Evolutionary conservation across 2,329 filamentous ascomycete species (phyloP).

Genomic region (Penicillium expansum): DNA sequence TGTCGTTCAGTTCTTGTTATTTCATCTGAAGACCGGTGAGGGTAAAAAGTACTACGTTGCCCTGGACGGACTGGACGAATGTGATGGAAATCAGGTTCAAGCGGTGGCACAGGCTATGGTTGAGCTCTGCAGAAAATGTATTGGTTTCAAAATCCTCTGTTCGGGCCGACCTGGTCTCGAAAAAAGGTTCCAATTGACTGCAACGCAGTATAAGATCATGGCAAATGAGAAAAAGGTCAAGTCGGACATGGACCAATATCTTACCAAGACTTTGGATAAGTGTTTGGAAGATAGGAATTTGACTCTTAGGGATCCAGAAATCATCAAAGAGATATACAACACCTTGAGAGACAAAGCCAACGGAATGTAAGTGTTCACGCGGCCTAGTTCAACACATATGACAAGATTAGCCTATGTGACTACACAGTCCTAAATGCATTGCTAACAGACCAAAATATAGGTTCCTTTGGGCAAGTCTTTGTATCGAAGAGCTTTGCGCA

Average conservation of each 20-base stretch:
- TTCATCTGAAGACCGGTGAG: not conserved
- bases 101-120: not conserved
- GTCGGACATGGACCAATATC: constrained; percentile 13
- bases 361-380: constrained; percentile 4
- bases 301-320: constrained; percentile 8
- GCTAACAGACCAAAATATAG: not conserved
- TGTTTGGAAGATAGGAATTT: not conserved
- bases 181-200: not conserved
- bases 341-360: not conserved
- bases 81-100: not conserved
- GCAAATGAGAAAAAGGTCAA: not conserved
- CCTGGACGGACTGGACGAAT: constrained; percentile 8
- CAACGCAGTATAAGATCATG: not conserved
- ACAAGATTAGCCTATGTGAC: no score
- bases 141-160: constrained; percentile 14
- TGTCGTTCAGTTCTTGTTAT: not conserved
- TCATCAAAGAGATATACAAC: not conserved
- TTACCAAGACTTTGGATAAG: not conserved
- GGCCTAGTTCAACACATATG: no score
- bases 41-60: not conserved
- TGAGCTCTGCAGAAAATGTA: not conserved
- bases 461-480: constrained; percentile 21
- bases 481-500: constrained; percentile 19
- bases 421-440: not conserved
- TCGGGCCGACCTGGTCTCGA: constrained; percentile 17